Evolutionary conservation across 129 eudicot genomes (phyloP).

Genomic region (Apium graveolens): DNA sequence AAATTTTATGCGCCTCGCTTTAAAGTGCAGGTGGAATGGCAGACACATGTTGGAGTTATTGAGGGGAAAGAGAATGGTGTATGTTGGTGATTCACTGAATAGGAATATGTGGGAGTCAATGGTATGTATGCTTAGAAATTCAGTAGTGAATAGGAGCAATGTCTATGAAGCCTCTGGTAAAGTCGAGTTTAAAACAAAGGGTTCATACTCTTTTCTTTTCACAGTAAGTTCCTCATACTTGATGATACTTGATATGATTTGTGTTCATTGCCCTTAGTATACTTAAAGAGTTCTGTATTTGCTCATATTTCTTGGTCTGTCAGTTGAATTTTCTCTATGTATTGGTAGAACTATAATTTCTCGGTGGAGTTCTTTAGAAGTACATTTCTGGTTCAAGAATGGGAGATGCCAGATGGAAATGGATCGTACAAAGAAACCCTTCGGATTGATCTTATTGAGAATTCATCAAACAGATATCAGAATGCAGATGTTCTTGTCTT

Average conservation of each 20-base stretch:
- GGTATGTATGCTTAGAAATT: constrained; percentile 40
- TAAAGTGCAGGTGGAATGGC: constrained; percentile 38
- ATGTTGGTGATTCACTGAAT: constrained; percentile 61
- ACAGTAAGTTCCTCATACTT: constrained; percentile 23
- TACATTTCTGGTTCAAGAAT: constrained; percentile 51
- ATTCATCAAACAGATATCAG: constrained; percentile 25
- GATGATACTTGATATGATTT: not conserved
- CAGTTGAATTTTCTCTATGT: not conserved
- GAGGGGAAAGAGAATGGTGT: constrained; percentile 49
- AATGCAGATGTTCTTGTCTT: constrained; percentile 44
- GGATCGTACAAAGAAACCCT: constrained; percentile 48
- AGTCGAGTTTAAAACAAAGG: constrained; percentile 30
- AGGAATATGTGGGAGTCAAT: constrained; percentile 72
- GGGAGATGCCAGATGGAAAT: constrained; percentile 27
- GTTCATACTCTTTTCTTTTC: constrained; percentile 41
- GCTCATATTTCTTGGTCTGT: not conserved
- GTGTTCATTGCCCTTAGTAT: not conserved
- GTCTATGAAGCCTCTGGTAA: constrained; percentile 53
- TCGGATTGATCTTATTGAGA: constrained; percentile 42
- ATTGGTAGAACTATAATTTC: constrained; percentile 36
- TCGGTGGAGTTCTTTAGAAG: constrained; percentile 44
- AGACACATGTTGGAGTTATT: constrained; percentile 36
- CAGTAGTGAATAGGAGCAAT: constrained; percentile 31
- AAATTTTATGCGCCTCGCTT: not conserved
- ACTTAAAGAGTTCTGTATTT: not conserved